A percentile compares a stretch with the other conserved stretches of the same genome.
Evolutionary conservation across 1,284 basidiomycete genomes (phyloP).

Genomic region (Stygiomarasmius scandens): DNA sequence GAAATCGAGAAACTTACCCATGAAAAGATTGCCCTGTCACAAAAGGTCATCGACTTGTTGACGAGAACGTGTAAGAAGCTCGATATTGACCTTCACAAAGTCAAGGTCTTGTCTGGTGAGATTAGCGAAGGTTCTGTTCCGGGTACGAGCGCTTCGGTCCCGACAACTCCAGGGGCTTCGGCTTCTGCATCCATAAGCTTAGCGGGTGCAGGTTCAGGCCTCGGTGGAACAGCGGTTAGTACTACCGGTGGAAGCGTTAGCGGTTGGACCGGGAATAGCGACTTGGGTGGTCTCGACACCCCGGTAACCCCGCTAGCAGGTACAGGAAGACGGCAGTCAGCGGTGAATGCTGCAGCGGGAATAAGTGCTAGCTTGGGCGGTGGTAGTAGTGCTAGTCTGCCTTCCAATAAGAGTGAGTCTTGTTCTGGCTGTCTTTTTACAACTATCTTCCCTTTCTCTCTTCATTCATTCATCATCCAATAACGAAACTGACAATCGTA

Average conservation of each 20-base stretch:
- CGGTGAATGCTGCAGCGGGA: constrained; percentile 40
- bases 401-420: constrained; percentile 16
- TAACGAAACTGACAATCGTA: no score
- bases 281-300: neutral
- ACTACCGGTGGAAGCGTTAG: constrained; percentile 24
- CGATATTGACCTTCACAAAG: constrained; percentile 58
- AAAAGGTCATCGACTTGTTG: constrained; percentile 56
- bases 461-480: neutral
- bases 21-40: constrained; percentile 59
- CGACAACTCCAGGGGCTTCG: no score
- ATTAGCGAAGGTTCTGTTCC: neutral
- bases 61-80: constrained; percentile 55
- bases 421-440: neutral
- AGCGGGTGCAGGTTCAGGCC: neutral
- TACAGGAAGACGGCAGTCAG: neutral
- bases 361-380: constrained; percentile 48
- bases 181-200: neutral
- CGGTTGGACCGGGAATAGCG: constrained; percentile 30
- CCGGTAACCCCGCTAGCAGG: neutral
- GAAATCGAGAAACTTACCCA: constrained; percentile 54
- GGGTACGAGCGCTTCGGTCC: neutral
- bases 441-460: neutral
- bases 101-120: constrained; percentile 58
- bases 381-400: neutral
- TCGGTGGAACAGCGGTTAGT: constrained; percentile 10